These are phyloP conservation scores for Tolypocladium inflatum DNA, from an alignment of 2,329 filamentous ascomycete genomes.

Conservation along the genomic window DNA sequence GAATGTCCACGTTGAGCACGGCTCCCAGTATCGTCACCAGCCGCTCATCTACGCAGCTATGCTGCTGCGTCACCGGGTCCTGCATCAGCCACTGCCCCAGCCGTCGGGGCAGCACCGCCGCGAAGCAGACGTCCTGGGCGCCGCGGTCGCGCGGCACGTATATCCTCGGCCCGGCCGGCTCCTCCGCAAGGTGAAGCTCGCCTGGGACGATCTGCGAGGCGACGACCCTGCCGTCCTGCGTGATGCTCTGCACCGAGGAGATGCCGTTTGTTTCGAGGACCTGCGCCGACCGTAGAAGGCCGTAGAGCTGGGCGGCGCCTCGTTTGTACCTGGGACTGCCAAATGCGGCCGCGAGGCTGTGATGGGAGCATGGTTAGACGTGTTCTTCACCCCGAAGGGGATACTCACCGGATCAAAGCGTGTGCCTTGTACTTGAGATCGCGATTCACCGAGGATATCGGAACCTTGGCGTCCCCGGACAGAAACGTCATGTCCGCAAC, in stretches of 20 bases:
- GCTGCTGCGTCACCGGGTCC: conserved; percentile 8
- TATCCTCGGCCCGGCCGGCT: conserved; percentile 9
- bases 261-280: conserved; percentile 21
- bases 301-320: conserved; percentile 5
- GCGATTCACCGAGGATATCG: conserved; percentile 11
- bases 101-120: conserved; percentile 12
- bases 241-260: conserved; percentile 14
- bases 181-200: conserved; percentile 20
- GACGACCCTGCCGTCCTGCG: conserved; percentile 13
- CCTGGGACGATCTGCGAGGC: conserved; percentile 9
- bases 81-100: conserved; percentile 26
- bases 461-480: conserved; percentile 2
- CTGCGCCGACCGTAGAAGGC: conserved; percentile 6
- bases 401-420: conserved; percentile 19
- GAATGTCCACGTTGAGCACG: not conserved
- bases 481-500: conserved; percentile 24
- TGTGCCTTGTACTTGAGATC: conserved; percentile 20
- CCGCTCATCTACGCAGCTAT: not conserved
- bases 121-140: conserved; percentile 18
- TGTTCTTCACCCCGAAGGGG: too few relatives aligned
- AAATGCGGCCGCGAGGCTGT: conserved; percentile 12
- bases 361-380: not conserved
- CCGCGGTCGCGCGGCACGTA: conserved; percentile 20
- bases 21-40: not conserved
- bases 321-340: conserved; percentile 8